Evolutionary conservation across 169 alveolate species (phyloP).

Genomic region (Plasmodium yoelii): DNA sequence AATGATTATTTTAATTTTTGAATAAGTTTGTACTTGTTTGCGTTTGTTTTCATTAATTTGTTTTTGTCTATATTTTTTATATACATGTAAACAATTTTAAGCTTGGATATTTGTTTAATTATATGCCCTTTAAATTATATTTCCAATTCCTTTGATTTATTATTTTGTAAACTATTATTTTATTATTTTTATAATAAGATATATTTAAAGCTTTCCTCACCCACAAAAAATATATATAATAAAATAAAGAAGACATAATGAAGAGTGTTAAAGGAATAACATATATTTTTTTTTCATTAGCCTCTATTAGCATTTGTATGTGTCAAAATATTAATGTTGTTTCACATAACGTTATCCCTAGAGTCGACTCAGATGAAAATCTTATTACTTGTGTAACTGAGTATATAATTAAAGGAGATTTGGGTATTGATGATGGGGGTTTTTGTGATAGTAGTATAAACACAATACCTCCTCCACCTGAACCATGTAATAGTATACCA

Average conservation of each 20-base stretch:
- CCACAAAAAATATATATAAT: constrained; percentile 2
- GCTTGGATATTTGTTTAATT: too few relatives aligned
- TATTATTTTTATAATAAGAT: too few relatives aligned
- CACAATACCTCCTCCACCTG: constrained; percentile 3
- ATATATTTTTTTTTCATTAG: constrained; percentile 23
- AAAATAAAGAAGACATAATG: constrained; percentile 22
- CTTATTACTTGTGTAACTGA: constrained; percentile 45
- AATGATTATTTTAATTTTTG: too few relatives aligned
- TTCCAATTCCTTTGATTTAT: too few relatives aligned
- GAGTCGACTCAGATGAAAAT: constrained; percentile 6
- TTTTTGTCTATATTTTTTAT: too few relatives aligned
- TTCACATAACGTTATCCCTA: constrained; percentile 34
- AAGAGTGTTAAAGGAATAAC: constrained; percentile 1
- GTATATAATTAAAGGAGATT: constrained; percentile 44
- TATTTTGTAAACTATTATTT: too few relatives aligned
- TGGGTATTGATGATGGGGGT: constrained; percentile 52
- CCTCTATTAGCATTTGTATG: background rate
- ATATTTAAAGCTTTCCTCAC: too few relatives aligned
- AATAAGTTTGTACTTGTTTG: too few relatives aligned
- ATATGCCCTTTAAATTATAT: too few relatives aligned
- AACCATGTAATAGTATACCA: constrained; percentile 1
- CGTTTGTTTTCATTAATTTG: too few relatives aligned
- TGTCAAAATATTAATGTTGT: constrained; percentile 18
- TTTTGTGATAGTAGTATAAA: constrained; percentile 28
- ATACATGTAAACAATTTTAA: too few relatives aligned